Evolutionary conservation across 2,329 filamentous ascomycete genomes (phyloP).

Genomic region (Scorias spongiosa): DNA sequence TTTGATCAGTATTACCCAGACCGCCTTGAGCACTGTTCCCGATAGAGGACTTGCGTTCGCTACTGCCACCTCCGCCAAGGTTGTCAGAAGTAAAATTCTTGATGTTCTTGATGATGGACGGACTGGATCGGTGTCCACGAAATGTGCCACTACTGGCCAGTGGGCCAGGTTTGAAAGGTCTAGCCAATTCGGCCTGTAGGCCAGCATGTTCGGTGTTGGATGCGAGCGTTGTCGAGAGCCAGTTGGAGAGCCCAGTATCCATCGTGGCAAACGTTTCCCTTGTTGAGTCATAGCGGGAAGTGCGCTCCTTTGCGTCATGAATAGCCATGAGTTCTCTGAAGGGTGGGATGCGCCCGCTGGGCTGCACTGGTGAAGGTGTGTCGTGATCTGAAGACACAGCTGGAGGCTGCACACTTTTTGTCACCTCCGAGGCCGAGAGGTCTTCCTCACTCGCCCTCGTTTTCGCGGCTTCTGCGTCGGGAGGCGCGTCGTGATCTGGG

Average conservation of each 20-base stretch:
- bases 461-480: neutral
- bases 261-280: slow-evolving; percentile 54
- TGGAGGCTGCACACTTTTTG: neutral
- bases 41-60: slow-evolving; percentile 10
- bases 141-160: slow-evolving; percentile 14
- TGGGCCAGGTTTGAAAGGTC: slow-evolving; percentile 34
- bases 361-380: neutral
- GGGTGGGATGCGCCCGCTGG: slow-evolving; percentile 31
- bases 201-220: slow-evolving; percentile 39
- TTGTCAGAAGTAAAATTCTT: slow-evolving; percentile 4
- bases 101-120: slow-evolving; percentile 13
- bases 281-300: slow-evolving; percentile 57
- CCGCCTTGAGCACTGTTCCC: slow-evolving; percentile 2
- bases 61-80: slow-evolving; percentile 7
- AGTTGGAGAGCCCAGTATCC: slow-evolving; percentile 57
- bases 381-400: neutral
- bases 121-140: slow-evolving; percentile 10
- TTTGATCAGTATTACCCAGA: neutral
- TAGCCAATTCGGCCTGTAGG: slow-evolving; percentile 26
- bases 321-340: slow-evolving; percentile 70
- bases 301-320: slow-evolving; percentile 49
- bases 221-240: slow-evolving; percentile 36
- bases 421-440: neutral
- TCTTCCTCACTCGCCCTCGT: neutral
- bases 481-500: neutral